Evolutionary conservation across 768 basidiomycete genomes (phyloP).

Genomic region (Tylopilus plumbeoviolaceoides): DNA sequence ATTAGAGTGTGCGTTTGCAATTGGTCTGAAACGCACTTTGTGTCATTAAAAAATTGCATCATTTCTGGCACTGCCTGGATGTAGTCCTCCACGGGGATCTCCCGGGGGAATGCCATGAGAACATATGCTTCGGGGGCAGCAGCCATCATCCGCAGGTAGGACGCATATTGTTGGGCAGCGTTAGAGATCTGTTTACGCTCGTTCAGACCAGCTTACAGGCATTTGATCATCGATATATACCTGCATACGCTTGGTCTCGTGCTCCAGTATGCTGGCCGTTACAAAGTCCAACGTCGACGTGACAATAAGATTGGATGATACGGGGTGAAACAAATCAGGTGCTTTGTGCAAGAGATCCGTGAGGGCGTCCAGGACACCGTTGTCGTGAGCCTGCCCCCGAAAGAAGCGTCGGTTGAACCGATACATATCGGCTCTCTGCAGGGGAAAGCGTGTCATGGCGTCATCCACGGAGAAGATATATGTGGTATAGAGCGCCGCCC

Average conservation of each 20-base stretch:
- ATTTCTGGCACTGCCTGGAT: background rate
- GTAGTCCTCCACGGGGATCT: background rate
- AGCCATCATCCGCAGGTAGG: background rate
- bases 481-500: background rate
- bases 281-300: background rate
- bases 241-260: background rate
- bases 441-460: background rate
- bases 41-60: constrained; percentile 19
- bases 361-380: background rate
- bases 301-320: background rate
- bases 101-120: background rate
- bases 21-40: constrained; percentile 25
- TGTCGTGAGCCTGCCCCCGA: background rate
- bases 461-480: background rate
- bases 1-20: background rate
- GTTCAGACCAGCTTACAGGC: background rate
- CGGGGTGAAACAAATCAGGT: background rate
- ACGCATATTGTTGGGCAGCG: background rate
- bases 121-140: background rate
- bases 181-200: background rate
- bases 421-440: background rate
- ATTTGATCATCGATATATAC: background rate
- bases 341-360: background rate
- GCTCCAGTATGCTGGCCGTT: background rate
- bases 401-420: background rate